Base-by-base conservation (phyloP, 495 filamentous ascomycete genomes). In the Friedmanniomyces simplex region DNA sequence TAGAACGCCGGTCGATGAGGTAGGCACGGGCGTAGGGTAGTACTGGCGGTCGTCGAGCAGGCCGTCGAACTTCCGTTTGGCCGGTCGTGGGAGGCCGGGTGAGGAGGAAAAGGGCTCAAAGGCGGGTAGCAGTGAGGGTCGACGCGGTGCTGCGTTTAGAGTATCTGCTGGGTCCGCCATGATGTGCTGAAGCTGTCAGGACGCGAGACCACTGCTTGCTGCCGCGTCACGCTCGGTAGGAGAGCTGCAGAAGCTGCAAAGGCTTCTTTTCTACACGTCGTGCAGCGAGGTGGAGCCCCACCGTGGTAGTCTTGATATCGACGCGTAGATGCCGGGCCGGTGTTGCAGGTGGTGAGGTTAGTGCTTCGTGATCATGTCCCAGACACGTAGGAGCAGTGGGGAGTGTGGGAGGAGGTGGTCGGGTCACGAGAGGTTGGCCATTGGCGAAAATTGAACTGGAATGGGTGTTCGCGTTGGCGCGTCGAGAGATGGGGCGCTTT, bases 61-160 rank as follows among this genome's bases (percentile, higher is more conserved):
- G 37, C 66, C 66, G 50, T 60, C 61, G 60, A 65, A 68, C 58
- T 71, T 72, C 47, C 72, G 72, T 61, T 73, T 73, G 22, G 66
- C 64, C n/a, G 54, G 50, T 36, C 89, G 88, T 55, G 67, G 69
- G 20, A 67, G 69, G 39, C 91, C 79, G 25, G 91, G 93, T 30
- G 91, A 95, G 13, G 90, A 94, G 50, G 87, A 91, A 54, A 86
- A 77, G 32, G 89, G 93, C 73, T 98, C 93, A 71, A 97, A 96
- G 6, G 93, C 85, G 57, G 93, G 93, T 37, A 97, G 81, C 49
- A 98, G 71, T 55, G 89, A 81, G 18, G 87, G 78, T 25, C 60
- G 63, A 60, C 60, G 59, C 43, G 60, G 48, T 55, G 41, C 26
- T 20, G 26, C 25, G 30, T 52, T 37, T 5, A 14, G 11, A 2